Evolutionary conservation across 139 green algal species (phyloP).

Genomic region (Chlorokybus atmophyticus): DNA sequence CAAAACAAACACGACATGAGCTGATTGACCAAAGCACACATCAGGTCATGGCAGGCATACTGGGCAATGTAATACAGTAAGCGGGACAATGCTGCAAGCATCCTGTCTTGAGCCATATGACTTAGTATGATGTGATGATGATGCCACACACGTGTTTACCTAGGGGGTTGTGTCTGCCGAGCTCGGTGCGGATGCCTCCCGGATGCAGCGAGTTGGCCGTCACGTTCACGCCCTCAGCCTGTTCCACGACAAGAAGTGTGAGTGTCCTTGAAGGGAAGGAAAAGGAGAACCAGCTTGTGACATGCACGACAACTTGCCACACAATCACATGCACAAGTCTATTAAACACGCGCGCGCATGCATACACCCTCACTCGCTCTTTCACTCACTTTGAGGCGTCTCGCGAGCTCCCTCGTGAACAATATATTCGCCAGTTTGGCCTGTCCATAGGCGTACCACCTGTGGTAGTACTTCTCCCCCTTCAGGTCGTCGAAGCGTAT

Average conservation of each 20-base stretch:
- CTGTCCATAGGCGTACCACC: conserved; percentile 46
- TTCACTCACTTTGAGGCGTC: conserved; percentile 12
- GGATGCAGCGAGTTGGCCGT: conserved; percentile 65
- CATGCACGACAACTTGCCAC: background rate
- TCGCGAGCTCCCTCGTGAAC: conserved; percentile 68
- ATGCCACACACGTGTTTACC: too few species aligned
- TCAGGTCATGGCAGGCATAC: too few species aligned
- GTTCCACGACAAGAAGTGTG: background rate
- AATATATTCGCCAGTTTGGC: conserved; percentile 81
- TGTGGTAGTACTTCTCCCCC: background rate
- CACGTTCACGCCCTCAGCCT: conserved; percentile 8
- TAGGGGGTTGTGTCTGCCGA: conserved; percentile 44
- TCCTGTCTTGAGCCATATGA: too few species aligned
- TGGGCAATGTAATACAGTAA: too few species aligned
- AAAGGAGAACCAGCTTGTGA: background rate
- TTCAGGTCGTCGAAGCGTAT: conserved; percentile 3
- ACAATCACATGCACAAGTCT: background rate
- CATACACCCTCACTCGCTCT: background rate
- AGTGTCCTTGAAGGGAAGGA: background rate
- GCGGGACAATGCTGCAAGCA: too few species aligned
- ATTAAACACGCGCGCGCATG: background rate
- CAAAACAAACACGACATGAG: too few species aligned
- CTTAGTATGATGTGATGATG: too few species aligned
- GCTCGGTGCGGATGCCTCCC: conserved; percentile 68
- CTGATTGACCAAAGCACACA: too few species aligned